phyloP scores from a whole-genome alignment of 2,329 filamentous ascomycete genomes.

The Fusarium clavum region DNA sequence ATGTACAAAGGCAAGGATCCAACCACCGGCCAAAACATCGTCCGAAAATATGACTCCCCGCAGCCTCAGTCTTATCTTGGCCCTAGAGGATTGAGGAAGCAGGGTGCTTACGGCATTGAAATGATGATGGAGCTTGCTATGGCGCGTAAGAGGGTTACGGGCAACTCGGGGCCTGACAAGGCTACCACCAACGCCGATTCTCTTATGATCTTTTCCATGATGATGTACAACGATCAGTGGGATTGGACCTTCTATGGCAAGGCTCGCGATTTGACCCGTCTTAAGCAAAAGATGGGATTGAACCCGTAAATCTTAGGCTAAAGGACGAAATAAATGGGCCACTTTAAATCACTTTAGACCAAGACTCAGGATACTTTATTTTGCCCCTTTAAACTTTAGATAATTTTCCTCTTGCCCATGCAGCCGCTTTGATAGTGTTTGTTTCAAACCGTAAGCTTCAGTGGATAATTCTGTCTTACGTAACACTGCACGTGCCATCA shows the following conservation, averaged over 20 bases:
- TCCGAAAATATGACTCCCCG: no score
- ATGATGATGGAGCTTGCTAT: constrained; percentile 4
- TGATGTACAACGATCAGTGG: constrained; percentile 11
- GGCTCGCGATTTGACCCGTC: background rate
- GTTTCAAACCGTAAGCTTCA: background rate
- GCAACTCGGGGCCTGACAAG: background rate
- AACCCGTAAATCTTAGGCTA: no score
- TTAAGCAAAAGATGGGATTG: background rate
- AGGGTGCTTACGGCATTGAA: background rate
- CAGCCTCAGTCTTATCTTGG: background rate
- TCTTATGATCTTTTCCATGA: background rate
- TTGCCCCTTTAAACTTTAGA: no score
- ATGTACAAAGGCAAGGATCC: background rate
- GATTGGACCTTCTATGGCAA: background rate
- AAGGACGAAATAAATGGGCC: no score
- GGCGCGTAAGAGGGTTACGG: no score
- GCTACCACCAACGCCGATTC: constrained; percentile 15
- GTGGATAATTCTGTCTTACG: background rate
- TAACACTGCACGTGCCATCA: background rate
- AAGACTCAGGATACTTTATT: no score
- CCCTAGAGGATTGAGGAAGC: background rate
- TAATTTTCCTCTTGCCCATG: no score
- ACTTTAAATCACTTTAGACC: no score
- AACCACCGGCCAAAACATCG: no score
- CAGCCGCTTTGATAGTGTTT: no score